Evolutionary conservation across 768 basidiomycete species (phyloP).

Genomic region (Cystoderma amianthinum): DNA sequence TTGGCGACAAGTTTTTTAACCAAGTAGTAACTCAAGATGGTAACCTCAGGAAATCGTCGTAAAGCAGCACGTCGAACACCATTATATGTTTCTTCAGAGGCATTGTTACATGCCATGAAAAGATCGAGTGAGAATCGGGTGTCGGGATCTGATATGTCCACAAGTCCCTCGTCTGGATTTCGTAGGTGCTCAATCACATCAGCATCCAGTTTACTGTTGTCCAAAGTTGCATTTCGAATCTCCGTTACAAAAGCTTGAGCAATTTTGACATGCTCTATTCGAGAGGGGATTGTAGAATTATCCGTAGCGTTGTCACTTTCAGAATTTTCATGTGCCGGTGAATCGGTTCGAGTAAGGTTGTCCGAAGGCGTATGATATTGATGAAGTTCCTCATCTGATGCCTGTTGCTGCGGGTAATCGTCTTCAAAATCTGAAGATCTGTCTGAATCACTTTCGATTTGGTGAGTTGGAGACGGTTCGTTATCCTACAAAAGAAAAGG

Average conservation of each 20-base stretch:
- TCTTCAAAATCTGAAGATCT: no score
- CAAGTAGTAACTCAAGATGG: conserved; percentile 20
- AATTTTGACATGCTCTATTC: conserved; percentile 10
- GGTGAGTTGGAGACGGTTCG: no score
- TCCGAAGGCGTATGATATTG: no score
- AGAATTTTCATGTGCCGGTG: no score
- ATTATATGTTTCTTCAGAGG: conserved; percentile 23
- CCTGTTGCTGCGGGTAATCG: no score
- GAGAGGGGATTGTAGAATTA: no score
- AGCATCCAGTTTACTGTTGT: conserved; percentile 13
- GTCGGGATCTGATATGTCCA: conserved; percentile 15
- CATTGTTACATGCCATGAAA: conserved; percentile 17
- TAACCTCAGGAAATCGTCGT: conserved; percentile 15
- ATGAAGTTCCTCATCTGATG: no score
- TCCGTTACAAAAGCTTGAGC: conserved; percentile 12
- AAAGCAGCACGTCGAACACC: conserved; percentile 11
- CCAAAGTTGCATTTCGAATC: conserved; percentile 16
- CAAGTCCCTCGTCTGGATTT: conserved; percentile 12
- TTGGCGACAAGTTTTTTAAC: conserved; percentile 18
- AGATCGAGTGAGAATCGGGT: conserved; percentile 24
- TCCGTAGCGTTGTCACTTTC: no score
- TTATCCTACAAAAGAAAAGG: no score
- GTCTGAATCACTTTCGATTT: no score
- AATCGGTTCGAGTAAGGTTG: no score
- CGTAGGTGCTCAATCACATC: conserved; percentile 14